A percentile compares a stretch with the other conserved stretches of the same genome.
These are phyloP conservation scores for Dictyostelium purpureum DNA, from an alignment of 78 protist species.

Conservation along the genomic window DNA sequence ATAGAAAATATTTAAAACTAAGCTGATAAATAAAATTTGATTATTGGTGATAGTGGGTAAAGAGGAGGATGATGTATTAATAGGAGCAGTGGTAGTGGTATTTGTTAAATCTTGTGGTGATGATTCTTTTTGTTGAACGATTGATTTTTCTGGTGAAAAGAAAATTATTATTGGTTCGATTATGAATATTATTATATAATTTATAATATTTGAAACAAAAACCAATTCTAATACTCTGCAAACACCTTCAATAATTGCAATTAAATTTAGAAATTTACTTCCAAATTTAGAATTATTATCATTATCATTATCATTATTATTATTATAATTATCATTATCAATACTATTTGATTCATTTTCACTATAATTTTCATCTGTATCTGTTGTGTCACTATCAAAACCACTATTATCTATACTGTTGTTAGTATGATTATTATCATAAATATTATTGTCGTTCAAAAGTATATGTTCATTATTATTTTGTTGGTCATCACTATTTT, in stretches of 20 bases:
- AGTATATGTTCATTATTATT: too few relatives aligned
- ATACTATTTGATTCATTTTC: not conserved
- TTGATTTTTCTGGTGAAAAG: not conserved
- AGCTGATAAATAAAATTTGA: not conserved
- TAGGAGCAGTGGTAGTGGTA: not conserved
- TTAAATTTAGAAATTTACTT: not conserved
- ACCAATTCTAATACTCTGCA: not conserved
- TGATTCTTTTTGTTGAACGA: not conserved
- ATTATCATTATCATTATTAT: not conserved
- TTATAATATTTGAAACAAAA: not conserved
- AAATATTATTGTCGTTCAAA: not conserved
- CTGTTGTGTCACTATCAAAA: too few relatives aligned
- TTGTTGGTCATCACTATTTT: too few relatives aligned
- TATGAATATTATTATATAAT: not conserved
- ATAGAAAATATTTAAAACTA: not conserved
- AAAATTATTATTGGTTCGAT: not conserved
- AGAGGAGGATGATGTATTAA: too few relatives aligned
- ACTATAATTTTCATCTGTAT: not conserved
- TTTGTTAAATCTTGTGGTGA: not conserved
- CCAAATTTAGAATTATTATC: constrained; percentile 3
- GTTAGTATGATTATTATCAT: not conserved
- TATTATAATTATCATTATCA: not conserved
- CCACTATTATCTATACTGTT: not conserved
- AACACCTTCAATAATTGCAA: not conserved
- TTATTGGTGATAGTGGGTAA: not conserved